Percentiles rank a stretch among this genome's conserved stretches.
These are phyloP conservation scores for Coemansia sp. DNA, from an alignment of 192 early-diverging fungal genomes.

Conservation along the genomic window DNA sequence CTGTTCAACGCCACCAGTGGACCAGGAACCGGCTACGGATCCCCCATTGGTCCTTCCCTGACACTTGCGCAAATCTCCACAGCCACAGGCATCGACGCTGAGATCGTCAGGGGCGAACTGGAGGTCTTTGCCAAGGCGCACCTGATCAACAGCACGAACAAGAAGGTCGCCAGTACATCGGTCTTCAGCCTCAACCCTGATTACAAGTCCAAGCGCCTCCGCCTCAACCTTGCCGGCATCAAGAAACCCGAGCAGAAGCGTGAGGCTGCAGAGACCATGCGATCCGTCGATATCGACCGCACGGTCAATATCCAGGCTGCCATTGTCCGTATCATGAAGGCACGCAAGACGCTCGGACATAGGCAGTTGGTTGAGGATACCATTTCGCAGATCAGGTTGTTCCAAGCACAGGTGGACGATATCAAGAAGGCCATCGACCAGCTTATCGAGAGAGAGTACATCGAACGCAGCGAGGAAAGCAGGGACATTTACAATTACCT, in stretches of 20 bases:
- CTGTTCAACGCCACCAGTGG: slow-evolving; percentile 75
- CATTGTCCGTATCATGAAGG: slow-evolving; percentile 99
- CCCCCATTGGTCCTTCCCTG: slow-evolving; percentile 38
- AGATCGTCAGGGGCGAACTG: slow-evolving; percentile 68
- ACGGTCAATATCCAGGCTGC: slow-evolving; percentile 95
- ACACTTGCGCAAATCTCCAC: slow-evolving; percentile 74
- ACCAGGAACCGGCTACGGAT: slow-evolving; percentile 61
- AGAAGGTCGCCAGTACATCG: slow-evolving; percentile 15
- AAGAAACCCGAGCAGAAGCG: slow-evolving; percentile 88
- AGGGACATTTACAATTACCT: slow-evolving; percentile 86
- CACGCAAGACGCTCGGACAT: slow-evolving; percentile 87
- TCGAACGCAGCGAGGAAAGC: slow-evolving; percentile 82
- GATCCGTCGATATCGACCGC: slow-evolving; percentile 89
- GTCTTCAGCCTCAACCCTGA: slow-evolving; percentile 78
- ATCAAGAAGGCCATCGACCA: slow-evolving; percentile 98
- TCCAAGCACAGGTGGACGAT: slow-evolving; percentile 83
- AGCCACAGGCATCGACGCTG: slow-evolving; percentile 70
- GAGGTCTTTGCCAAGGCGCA: slow-evolving; percentile 82
- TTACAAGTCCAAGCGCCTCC: slow-evolving; percentile 84
- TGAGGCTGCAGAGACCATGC: slow-evolving; percentile 90
- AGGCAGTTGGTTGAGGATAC: slow-evolving; percentile 84
- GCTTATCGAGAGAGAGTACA: slow-evolving; percentile 87
- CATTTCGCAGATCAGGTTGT: slow-evolving; percentile 84
- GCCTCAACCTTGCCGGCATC: slow-evolving; percentile 83
- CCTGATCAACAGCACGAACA: slow-evolving; percentile 55